Conservation (phyloP, 2,329 filamentous ascomycete species). For the Calycina marina region DNA sequence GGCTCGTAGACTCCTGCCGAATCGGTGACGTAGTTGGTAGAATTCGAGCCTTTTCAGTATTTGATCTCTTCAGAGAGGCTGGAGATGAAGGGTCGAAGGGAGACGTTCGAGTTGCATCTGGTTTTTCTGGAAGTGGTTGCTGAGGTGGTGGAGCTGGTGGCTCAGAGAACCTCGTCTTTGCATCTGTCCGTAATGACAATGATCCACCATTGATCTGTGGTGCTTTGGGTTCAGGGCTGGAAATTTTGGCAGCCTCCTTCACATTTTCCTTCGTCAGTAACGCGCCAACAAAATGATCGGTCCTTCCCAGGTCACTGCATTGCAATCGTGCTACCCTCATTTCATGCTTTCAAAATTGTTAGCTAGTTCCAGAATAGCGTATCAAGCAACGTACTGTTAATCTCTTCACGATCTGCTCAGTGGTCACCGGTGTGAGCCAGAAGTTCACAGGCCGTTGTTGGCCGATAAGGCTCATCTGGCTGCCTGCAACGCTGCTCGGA, state of each 20-base stretch:
- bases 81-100: conserved; percentile 33
- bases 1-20: conserved; percentile 42
- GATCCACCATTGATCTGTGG: conserved; percentile 30
- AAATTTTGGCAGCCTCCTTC: conserved; percentile 40
- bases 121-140: conserved; percentile 86
- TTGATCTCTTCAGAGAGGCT: conserved; percentile 52
- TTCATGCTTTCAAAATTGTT: conserved; percentile 47
- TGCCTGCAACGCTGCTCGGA: conserved; percentile 37
- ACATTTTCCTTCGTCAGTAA: conserved; percentile 59
- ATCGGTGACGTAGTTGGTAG: conserved; percentile 32
- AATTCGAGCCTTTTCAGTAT: conserved; percentile 60
- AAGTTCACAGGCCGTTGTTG: conserved; percentile 68
- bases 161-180: conserved; percentile 77
- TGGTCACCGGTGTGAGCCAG: conserved; percentile 78
- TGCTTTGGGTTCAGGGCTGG: conserved; percentile 33
- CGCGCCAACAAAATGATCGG: conserved; percentile 65
- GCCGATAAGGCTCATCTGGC: conserved; percentile 40
- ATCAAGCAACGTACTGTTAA: conserved; percentile 14
- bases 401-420: conserved; percentile 86
- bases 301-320: conserved; percentile 69
- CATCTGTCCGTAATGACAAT: conserved; percentile 46
- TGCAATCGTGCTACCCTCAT: conserved; percentile 83
- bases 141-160: conserved; percentile 88
- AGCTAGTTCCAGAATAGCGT: conserved; percentile 3
- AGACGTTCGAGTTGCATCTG: conserved; percentile 45